These are phyloP conservation scores for Pulveroboletus frians DNA, from an alignment of 768 basidiomycete genomes.

Conservation along the genomic window DNA sequence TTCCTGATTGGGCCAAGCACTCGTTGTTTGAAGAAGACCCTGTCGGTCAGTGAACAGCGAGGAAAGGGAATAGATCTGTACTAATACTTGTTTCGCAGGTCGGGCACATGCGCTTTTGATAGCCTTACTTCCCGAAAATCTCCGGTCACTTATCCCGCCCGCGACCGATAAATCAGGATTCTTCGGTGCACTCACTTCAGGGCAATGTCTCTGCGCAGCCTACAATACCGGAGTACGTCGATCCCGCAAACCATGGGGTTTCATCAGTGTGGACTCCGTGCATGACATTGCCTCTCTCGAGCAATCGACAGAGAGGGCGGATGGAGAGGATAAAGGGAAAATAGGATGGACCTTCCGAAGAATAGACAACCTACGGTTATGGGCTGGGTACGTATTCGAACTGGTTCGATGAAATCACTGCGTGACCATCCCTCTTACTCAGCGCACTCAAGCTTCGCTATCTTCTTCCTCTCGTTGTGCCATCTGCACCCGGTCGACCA, in stretches of 20 bases:
- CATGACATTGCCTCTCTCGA: slow-evolving; percentile 76
- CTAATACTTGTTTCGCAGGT: slow-evolving; percentile 36
- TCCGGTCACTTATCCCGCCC: slow-evolving; percentile 40
- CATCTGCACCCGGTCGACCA: slow-evolving; percentile 35
- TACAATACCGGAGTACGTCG: slow-evolving; percentile 79
- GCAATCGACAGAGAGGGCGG: slow-evolving; percentile 34
- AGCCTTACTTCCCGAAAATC: slow-evolving; percentile 51
- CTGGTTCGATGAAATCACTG: background rate
- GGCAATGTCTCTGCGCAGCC: slow-evolving; percentile 72
- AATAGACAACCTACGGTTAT: slow-evolving; percentile 79
- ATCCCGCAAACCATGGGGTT: slow-evolving; percentile 85
- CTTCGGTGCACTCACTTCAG: slow-evolving; percentile 59
- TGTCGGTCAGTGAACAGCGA: slow-evolving; percentile 44
- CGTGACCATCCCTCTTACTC: slow-evolving; percentile 1
- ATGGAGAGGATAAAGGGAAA: slow-evolving; percentile 20
- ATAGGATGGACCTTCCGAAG: slow-evolving; percentile 62
- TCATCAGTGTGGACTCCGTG: slow-evolving; percentile 65
- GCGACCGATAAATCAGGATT: slow-evolving; percentile 36
- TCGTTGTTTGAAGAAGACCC: slow-evolving; percentile 49
- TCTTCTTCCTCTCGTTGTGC: slow-evolving; percentile 60
- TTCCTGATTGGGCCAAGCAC: slow-evolving; percentile 76
- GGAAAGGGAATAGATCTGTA: background rate
- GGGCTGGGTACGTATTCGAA: slow-evolving; percentile 64
- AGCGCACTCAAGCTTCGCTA: slow-evolving; percentile 84
- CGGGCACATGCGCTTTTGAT: slow-evolving; percentile 60